A percentile compares a stretch with the other conserved stretches of the same genome.
Conservation (phyloP, 768 basidiomycete genomes). For the Terana coerulea region DNA sequence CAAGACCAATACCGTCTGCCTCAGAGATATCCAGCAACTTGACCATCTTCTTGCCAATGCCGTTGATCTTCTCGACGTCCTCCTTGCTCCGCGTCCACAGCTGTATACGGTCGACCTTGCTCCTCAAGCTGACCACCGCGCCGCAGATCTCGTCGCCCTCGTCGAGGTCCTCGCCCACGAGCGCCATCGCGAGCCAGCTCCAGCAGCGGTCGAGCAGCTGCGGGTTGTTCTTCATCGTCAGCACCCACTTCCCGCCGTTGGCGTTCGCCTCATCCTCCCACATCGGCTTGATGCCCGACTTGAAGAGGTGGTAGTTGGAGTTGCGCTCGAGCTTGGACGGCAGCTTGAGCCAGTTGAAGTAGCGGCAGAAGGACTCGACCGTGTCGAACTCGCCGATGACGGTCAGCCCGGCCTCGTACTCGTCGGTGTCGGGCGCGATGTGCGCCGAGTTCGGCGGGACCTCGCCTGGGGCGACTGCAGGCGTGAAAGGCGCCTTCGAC, state of each 20-base stretch:
- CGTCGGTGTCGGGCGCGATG: constrained; percentile 55
- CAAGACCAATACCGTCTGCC: constrained; percentile 78
- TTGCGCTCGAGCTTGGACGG: constrained; percentile 86
- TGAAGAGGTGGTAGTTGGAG: constrained; percentile 95
- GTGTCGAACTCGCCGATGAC: constrained; percentile 89
- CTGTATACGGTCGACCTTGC: constrained; percentile 88
- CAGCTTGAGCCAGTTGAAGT: constrained; percentile 92
- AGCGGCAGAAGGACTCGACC: constrained; percentile 86
- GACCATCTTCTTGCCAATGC: constrained; percentile 78
- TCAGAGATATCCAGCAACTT: constrained; percentile 83
- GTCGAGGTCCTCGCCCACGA: constrained; percentile 73
- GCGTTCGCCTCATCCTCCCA: constrained; percentile 95
- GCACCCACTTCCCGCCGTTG: constrained; percentile 91
- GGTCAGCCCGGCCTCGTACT: constrained; percentile 84
- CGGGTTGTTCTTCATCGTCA: constrained; percentile 87
- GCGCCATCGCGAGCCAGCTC: constrained; percentile 87
- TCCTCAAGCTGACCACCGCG: constrained; percentile 82
- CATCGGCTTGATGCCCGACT: constrained; percentile 92
- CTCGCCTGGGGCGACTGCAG: constrained; percentile 26
- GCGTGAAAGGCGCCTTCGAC: constrained; percentile 59
- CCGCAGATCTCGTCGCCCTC: constrained; percentile 80
- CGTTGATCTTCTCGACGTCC: constrained; percentile 81
- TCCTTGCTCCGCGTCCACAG: constrained; percentile 87
- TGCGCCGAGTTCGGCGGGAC: constrained; percentile 23
- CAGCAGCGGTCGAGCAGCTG: constrained; percentile 80